These are phyloP conservation scores for Colletotrichum sp. DNA, from an alignment of 2,329 filamentous ascomycete genomes.

Conservation along the genomic window DNA sequence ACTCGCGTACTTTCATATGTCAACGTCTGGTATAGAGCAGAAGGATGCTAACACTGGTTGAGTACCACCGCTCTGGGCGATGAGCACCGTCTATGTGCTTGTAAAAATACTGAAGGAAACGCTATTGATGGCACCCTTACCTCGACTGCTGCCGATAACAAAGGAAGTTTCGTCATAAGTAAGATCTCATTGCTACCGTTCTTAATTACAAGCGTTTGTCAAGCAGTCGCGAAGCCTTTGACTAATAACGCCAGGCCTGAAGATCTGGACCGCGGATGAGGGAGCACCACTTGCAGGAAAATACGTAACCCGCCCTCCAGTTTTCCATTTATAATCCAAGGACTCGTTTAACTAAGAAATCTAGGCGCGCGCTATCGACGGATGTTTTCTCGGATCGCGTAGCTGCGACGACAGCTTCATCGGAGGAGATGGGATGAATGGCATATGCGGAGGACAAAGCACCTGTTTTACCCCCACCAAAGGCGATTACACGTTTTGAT, in stretches of 20 bases:
- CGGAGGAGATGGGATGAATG: not conserved
- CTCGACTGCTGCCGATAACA: not conserved
- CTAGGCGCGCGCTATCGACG: not conserved
- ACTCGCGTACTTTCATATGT: not conserved
- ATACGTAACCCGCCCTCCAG: not conserved
- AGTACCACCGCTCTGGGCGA: not conserved
- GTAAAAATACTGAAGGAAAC: not conserved
- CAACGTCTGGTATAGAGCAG: not conserved
- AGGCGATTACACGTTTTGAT: not conserved
- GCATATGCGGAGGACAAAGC: not conserved
- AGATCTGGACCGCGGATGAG: not conserved
- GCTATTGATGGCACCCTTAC: not conserved
- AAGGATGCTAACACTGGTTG: not conserved
- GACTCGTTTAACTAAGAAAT: not conserved
- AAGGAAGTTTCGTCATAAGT: not conserved
- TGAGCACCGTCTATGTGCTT: not conserved
- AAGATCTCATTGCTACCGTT: accelerated
- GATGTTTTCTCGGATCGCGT: not conserved
- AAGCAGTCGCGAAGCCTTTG: not conserved
- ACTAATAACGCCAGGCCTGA: not conserved
- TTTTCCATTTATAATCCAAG: not conserved
- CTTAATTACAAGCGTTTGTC: not conserved
- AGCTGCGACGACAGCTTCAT: not conserved
- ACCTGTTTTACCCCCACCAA: not conserved
- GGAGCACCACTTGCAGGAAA: not conserved